A percentile compares a stretch with the other conserved stretches of the same genome.
Conservation (phyloP, 495 filamentous ascomycete genomes). For the Penicillium crystallinum region DNA sequence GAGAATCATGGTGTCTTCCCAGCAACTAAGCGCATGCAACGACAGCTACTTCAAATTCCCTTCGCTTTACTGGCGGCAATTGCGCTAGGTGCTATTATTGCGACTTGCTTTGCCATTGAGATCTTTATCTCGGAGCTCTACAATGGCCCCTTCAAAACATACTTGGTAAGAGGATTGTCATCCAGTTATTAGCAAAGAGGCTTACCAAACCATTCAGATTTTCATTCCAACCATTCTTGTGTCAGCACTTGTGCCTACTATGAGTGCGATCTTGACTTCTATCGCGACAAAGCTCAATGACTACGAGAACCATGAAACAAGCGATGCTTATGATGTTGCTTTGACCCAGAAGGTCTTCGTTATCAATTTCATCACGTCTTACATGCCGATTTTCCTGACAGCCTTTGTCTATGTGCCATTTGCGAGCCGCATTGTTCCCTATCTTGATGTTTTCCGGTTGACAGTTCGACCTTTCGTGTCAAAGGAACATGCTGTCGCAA, state of each 20-base stretch:
- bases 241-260: conserved; percentile 71
- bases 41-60: conserved; percentile 81
- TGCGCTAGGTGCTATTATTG: conserved; percentile 75
- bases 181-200: not conserved
- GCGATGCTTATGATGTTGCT: conserved; percentile 69
- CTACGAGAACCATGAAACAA: conserved; percentile 88
- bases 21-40: conserved; percentile 65
- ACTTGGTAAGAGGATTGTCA: conserved; percentile 58
- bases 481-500: conserved; percentile 57
- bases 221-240: conserved; percentile 86
- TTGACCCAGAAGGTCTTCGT: conserved; percentile 90
- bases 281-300: conserved; percentile 78
- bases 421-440: conserved; percentile 77
- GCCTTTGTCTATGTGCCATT: conserved; percentile 98
- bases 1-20: conserved; percentile 77
- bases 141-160: conserved; percentile 77
- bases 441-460: conserved; percentile 79
- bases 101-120: conserved; percentile 86
- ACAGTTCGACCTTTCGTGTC: conserved; percentile 71
- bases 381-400: conserved; percentile 85
- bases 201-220: conserved; percentile 49
- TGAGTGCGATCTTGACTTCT: conserved; percentile 68
- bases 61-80: conserved; percentile 71
- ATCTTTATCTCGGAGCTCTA: conserved; percentile 96
- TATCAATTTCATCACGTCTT: conserved; percentile 96